phyloP scores from a whole-genome alignment of 2,329 filamentous ascomycete species.

The Arthrobotrys iridis region DNA sequence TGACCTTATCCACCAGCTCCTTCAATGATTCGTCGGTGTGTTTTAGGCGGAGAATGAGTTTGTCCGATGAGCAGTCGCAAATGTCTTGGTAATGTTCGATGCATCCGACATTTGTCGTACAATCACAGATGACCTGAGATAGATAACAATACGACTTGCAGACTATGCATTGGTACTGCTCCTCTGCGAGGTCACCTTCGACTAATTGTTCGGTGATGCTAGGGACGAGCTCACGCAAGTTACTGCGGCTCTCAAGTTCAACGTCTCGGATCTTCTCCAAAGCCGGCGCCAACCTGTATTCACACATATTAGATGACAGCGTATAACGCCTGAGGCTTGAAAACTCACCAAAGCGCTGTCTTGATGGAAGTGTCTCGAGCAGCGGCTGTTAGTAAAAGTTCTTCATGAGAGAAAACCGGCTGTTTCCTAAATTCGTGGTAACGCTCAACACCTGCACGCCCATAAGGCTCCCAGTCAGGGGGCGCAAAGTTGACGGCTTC shows the following conservation, averaged over 20 bases:
- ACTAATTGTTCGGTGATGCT: constrained; percentile 61
- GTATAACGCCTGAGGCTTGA: neutral
- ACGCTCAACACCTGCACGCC: constrained; percentile 83
- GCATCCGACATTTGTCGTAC: constrained; percentile 82
- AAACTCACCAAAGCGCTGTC: constrained; percentile 78
- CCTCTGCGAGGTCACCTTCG: constrained; percentile 80
- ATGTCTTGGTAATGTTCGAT: constrained; percentile 72
- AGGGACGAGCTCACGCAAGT: constrained; percentile 67
- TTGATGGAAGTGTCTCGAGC: constrained; percentile 82
- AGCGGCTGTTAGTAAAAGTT: constrained; percentile 89
- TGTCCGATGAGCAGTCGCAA: constrained; percentile 57
- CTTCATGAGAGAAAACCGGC: constrained; percentile 97
- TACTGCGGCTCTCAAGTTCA: constrained; percentile 74
- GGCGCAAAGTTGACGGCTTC: constrained; percentile 99
- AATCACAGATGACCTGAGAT: constrained; percentile 86
- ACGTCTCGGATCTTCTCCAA: constrained; percentile 79
- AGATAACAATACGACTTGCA: constrained; percentile 94
- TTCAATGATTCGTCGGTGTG: constrained; percentile 77
- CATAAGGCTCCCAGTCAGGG: constrained; percentile 91
- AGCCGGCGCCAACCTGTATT: constrained; percentile 77
- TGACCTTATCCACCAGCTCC: constrained; percentile 75
- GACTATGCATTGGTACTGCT: constrained; percentile 89
- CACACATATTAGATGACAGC: neutral
- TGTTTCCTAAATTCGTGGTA: constrained; percentile 88
- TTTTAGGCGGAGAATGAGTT: constrained; percentile 74